Evolutionary conservation across 805 yeast genomes (phyloP).

Genomic region (Hanseniaspora meyeri): DNA sequence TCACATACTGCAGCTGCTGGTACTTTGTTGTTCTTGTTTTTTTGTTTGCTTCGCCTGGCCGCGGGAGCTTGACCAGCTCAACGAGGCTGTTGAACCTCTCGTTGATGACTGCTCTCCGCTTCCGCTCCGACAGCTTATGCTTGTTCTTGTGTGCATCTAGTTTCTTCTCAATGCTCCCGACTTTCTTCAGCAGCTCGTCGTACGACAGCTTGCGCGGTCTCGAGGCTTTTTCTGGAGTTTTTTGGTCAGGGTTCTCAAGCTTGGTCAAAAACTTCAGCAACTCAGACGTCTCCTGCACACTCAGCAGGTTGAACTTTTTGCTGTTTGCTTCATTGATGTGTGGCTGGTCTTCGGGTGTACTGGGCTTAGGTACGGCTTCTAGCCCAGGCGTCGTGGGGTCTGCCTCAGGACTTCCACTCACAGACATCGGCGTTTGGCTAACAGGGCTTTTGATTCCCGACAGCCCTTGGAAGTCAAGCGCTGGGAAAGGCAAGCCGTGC

Average conservation of each 20-base stretch:
- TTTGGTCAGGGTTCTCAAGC: slow-evolving; percentile 15
- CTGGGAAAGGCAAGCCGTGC: not conserved
- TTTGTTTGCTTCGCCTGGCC: slow-evolving; percentile 1
- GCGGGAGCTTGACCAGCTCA: slow-evolving; percentile 19
- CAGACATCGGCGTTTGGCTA: not conserved
- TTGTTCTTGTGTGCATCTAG: slow-evolving; percentile 7
- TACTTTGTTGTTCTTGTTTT: slow-evolving; percentile 25
- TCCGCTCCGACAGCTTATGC: slow-evolving; percentile 10
- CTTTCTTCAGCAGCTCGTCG: slow-evolving; percentile 2
- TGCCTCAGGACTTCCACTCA: not conserved
- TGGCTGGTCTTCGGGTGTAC: not conserved
- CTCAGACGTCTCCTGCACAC: slow-evolving; percentile 26
- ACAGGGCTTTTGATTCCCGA: not conserved
- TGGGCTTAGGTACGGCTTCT: not conserved
- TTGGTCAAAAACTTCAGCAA: slow-evolving; percentile 26
- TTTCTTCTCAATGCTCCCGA: not conserved
- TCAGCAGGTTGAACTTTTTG: slow-evolving; percentile 18
- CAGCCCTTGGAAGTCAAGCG: not conserved
- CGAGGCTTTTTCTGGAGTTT: not conserved
- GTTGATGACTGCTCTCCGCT: slow-evolving; percentile 18
- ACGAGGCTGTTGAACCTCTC: slow-evolving; percentile 23
- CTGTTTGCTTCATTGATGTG: not conserved
- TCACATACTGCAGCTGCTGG: slow-evolving; percentile 21
- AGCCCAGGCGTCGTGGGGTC: not conserved
- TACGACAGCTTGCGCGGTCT: slow-evolving; percentile 3